Evolutionary conservation across 768 basidiomycete genomes (phyloP), one percentile per base, ranked within the genome.

Genomic region (Collybiopsis luxurians): DNA sequence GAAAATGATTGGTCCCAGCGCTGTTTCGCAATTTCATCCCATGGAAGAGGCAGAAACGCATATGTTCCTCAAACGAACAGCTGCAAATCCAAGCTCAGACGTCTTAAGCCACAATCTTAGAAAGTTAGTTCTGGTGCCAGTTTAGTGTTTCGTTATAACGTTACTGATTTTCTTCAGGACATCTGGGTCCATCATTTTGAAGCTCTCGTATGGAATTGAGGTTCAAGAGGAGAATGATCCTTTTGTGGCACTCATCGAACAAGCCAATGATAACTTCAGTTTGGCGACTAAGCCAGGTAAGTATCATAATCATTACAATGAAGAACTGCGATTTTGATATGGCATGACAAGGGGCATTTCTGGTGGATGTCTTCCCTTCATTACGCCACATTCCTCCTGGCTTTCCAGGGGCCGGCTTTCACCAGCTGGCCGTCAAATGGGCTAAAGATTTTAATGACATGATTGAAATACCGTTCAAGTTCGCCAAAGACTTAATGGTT

Each of bases 371-470:
- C 48, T 72, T 78, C 59, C 76, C 76, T 1, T 52, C 63, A 56
- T 64, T 87, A 60, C 70, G 73, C 40, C 61, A 74, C 21, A 62
- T 86, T 21, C 85, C 85, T 0, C 76, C 78, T 58, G 82, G 83
- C 79, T 61, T 85, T 23, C 84, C 84, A 26, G 83, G 84, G 0
- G 77, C 77, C 43, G 73, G 72, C 0, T 87, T 85, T 69, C 74
- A 83, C 63, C 64, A 68, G 24, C 69, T 73, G 4, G 84, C 80
- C 3, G 61, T 66, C 0, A 61, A 67, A 28, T 81, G 77, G 76
- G 69, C 68, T 6, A 65, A 67, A 55, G 72, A 72, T 1, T 68
- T 78, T 1, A 61, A 66, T 2, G 67, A 71, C 7, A 75, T 80
- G 67, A 66, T 78, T 3, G 71, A 75, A 21, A 66, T 65, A 5